Percentiles rank a stretch among this genome's conserved stretches.
Evolutionary conservation across 305 asterid species (phyloP).

Genomic region (Andrographis paniculata): DNA sequence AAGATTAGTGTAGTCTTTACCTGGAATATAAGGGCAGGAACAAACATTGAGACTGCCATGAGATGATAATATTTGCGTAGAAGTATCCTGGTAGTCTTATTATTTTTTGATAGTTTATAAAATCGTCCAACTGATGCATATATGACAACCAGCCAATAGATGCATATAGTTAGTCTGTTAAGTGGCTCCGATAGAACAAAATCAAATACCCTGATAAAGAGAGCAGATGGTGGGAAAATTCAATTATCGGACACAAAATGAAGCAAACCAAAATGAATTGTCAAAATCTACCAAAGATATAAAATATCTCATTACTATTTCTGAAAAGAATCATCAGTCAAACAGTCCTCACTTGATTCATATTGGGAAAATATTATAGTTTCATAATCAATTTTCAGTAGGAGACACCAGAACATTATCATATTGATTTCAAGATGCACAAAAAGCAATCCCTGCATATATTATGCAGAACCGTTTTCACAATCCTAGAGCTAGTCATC

Average conservation of each 20-base stretch:
- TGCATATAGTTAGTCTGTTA: conserved; percentile 65
- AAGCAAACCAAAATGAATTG: not conserved
- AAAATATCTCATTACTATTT: too few species aligned
- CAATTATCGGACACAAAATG: conserved; percentile 6
- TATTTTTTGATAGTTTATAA: conserved; percentile 71
- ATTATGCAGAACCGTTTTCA: not conserved
- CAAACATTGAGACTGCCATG: conserved; percentile 83
- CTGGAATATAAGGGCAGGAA: conserved; percentile 94
- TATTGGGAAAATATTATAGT: too few species aligned
- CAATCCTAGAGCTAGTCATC: not conserved
- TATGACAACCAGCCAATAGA: conserved; percentile 76
- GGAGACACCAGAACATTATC: too few species aligned
- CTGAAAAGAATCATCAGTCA: too few species aligned
- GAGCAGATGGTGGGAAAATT: conserved; percentile 12
- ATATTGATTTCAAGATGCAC: too few species aligned
- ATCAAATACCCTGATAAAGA: conserved; percentile 54
- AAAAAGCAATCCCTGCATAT: conserved; percentile 4
- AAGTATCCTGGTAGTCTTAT: conserved; percentile 87
- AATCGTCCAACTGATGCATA: conserved; percentile 58
- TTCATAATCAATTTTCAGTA: too few species aligned
- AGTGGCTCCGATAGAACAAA: conserved; percentile 78
- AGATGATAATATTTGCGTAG: conserved; percentile 98
- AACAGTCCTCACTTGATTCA: too few species aligned
- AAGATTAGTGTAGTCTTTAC: conserved; percentile 27
- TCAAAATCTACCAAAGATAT: not conserved